Conservation (phyloP, 768 basidiomycete species). For the Boletus subcaerulescens region DNA sequence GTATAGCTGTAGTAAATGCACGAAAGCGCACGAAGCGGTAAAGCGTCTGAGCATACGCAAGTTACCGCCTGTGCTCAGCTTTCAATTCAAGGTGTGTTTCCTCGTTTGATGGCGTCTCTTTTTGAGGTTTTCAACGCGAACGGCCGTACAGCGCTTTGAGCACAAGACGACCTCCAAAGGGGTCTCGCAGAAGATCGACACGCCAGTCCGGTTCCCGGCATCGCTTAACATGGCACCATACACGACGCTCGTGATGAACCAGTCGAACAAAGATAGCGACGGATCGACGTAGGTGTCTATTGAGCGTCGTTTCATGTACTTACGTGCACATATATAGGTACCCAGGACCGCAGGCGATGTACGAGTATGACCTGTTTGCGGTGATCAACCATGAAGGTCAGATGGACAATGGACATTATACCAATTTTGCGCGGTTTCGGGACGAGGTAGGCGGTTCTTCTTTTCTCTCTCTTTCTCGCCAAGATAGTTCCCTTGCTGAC, state of each 20-base stretch:
- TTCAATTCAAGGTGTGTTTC: conserved; percentile 79
- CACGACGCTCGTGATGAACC: conserved; percentile 61
- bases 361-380: conserved; percentile 88
- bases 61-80: conserved; percentile 85
- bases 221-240: conserved; percentile 87
- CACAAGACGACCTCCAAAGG: conserved; percentile 74
- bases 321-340: conserved; percentile 29
- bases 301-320: neutral
- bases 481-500: neutral
- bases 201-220: conserved; percentile 77
- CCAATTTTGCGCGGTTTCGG: conserved; percentile 77
- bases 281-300: conserved; percentile 23
- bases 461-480: neutral
- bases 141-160: conserved; percentile 73
- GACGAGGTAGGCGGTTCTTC: conserved; percentile 67
- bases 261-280: conserved; percentile 43
- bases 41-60: conserved; percentile 83
- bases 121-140: neutral
- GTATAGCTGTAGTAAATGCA: conserved; percentile 83
- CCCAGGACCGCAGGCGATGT: conserved; percentile 64
- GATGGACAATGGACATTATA: conserved; percentile 94
- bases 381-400: conserved; percentile 95
- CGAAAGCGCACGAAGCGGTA: conserved; percentile 72
- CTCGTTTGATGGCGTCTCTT: neutral
- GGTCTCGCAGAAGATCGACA: conserved; percentile 81